Evolutionary conservation across 2,329 filamentous ascomycete genomes (phyloP).

Genomic region (Incumbomyces delicatus): DNA sequence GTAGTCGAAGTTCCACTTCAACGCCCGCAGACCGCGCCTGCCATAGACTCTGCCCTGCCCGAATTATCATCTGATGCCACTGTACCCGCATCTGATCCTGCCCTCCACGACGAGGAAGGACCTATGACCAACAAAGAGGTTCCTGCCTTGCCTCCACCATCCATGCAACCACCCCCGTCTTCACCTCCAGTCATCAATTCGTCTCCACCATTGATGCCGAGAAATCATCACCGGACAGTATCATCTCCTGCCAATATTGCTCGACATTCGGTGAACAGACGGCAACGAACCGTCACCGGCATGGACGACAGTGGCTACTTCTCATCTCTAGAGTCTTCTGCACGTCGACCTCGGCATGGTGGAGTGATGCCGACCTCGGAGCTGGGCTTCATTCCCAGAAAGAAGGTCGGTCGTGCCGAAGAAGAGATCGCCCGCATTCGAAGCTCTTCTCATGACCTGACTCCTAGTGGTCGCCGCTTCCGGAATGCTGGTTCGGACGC

Average conservation of each 20-base stretch:
- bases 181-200: constrained; percentile 61
- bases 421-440: constrained; percentile 91
- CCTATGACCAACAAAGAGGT: constrained; percentile 29
- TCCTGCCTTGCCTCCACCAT: constrained; percentile 24
- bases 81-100: constrained; percentile 60
- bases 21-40: constrained; percentile 18
- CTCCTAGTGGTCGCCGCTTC: constrained; percentile 55
- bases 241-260: constrained; percentile 54
- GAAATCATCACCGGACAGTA: constrained; percentile 49
- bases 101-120: constrained; percentile 43
- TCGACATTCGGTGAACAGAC: constrained; percentile 50
- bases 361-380: constrained; percentile 64
- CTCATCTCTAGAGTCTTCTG: constrained; percentile 89
- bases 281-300: constrained; percentile 66
- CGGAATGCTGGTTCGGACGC: constrained; percentile 28
- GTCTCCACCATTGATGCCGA: constrained; percentile 69
- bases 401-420: constrained; percentile 84
- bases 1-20: constrained; percentile 16
- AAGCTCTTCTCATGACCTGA: constrained; percentile 77
- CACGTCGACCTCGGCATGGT: constrained; percentile 59
- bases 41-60: constrained; percentile 15
- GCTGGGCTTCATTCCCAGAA: constrained; percentile 53
- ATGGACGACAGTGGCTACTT: constrained; percentile 96
- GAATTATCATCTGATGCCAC: constrained; percentile 71
- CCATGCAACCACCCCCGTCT: constrained; percentile 33